Percentiles rank a stretch among this genome's conserved stretches.
These are phyloP conservation scores for Cyberlindnera xishuangbannaensis DNA, from an alignment of 805 yeast genomes.

Conservation along the genomic window DNA sequence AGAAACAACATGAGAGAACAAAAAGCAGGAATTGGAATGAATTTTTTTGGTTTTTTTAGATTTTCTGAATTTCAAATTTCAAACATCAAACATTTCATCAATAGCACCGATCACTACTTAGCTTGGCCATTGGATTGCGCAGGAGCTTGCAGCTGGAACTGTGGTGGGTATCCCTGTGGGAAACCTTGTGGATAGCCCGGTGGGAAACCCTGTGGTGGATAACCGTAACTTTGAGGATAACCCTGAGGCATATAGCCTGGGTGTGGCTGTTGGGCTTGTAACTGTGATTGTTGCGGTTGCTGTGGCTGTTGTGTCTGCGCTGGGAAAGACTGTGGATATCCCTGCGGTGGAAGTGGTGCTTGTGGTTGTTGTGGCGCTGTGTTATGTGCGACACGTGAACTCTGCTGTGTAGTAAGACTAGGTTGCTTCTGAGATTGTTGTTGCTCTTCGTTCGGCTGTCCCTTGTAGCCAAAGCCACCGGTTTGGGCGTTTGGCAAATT, in stretches of 20 bases:
- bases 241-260: slow-evolving; percentile 15
- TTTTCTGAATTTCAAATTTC: slow-evolving; percentile 2
- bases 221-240: slow-evolving; percentile 15
- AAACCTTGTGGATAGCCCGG: slow-evolving; percentile 12
- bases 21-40: background rate
- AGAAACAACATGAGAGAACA: slow-evolving; percentile 1
- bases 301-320: slow-evolving; percentile 9
- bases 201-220: slow-evolving; percentile 13
- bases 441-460: slow-evolving; percentile 33
- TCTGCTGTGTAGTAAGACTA: slow-evolving; percentile 1
- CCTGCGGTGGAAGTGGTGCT: slow-evolving; percentile 21
- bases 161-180: slow-evolving; percentile 11
- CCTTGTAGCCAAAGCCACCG: slow-evolving; percentile 38
- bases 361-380: slow-evolving; percentile 18
- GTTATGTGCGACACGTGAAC: slow-evolving; percentile 19
- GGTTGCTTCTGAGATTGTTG: slow-evolving; percentile 22
- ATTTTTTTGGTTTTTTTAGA: slow-evolving; percentile 3
- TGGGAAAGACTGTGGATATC: slow-evolving; percentile 17
- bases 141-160: slow-evolving; percentile 1
- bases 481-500: slow-evolving; percentile 39
- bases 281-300: slow-evolving; percentile 8
- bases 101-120: slow-evolving; percentile 8
- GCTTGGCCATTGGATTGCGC: slow-evolving; percentile 7
- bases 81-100: background rate
- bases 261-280: slow-evolving; percentile 12